Percentiles rank a stretch among this genome's conserved stretches.
Conservation (phyloP, 2,329 filamentous ascomycete genomes). For the Diaporthe aspalathi region DNA sequence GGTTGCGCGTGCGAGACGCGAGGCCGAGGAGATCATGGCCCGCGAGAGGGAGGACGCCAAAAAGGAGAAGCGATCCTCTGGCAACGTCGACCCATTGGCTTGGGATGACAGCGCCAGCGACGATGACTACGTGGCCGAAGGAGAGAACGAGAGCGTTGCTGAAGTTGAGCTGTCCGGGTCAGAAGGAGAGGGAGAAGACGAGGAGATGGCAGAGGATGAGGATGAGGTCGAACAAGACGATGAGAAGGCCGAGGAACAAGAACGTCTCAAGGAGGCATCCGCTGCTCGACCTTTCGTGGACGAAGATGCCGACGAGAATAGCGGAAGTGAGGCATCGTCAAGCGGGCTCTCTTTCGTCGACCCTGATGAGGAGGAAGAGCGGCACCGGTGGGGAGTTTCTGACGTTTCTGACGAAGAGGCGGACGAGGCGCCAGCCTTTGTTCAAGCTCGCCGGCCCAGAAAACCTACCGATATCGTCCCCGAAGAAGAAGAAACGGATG, state of each 20-base stretch:
- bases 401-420: conserved; percentile 54
- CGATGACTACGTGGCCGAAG: conserved; percentile 57
- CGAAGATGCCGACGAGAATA: conserved; percentile 52
- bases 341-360: conserved; percentile 50
- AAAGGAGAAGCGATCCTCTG: conserved; percentile 64
- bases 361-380: conserved; percentile 50
- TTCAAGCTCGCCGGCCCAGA: conserved; percentile 57
- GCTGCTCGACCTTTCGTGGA: conserved; percentile 51
- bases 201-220: conserved; percentile 44
- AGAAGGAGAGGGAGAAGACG: conserved; percentile 49
- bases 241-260: conserved; percentile 52
- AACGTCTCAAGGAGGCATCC: conserved; percentile 46
- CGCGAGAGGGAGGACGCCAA: conserved; percentile 80
- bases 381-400: conserved; percentile 48
- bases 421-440: conserved; percentile 32
- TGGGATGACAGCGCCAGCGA: conserved; percentile 70
- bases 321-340: conserved; percentile 51
- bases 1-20: conserved; percentile 83
- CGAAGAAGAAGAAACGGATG: conserved; percentile 47
- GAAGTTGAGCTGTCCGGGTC: conserved; percentile 59
- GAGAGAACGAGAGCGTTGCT: conserved; percentile 53
- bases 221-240: conserved; percentile 43
- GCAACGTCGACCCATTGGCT: conserved; percentile 61
- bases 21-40: conserved; percentile 82
- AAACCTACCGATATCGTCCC: conserved; percentile 63